phyloP scores from a whole-genome alignment of 768 basidiomycete genomes.

The Podaxis sp. region DNA sequence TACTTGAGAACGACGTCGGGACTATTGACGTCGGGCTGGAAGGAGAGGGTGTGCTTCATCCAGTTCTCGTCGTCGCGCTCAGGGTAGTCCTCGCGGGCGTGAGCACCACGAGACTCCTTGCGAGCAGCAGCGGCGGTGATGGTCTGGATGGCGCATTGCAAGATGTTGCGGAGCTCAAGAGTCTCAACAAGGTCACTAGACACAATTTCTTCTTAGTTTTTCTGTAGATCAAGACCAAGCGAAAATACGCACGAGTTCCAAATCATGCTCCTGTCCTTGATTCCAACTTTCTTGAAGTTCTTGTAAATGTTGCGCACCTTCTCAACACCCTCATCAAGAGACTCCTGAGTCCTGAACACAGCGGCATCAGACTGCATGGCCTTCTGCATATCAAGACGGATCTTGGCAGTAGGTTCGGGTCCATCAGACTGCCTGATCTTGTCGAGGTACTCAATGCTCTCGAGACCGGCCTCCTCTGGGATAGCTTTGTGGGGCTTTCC shows the following conservation, averaged over 20 bases:
- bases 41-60: constrained; percentile 97
- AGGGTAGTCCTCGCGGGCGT: constrained; percentile 97
- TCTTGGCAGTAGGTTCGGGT: constrained; percentile 81
- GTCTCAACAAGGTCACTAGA: constrained; percentile 93
- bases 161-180: constrained; percentile 92
- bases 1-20: constrained; percentile 91
- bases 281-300: constrained; percentile 86
- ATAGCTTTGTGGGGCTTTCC: constrained; percentile 91
- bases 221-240: neutral
- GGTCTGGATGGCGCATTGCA: constrained; percentile 95
- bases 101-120: constrained; percentile 97
- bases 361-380: constrained; percentile 98
- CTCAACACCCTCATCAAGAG: constrained; percentile 89
- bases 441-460: constrained; percentile 86
- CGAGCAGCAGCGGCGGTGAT: constrained; percentile 91
- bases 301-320: constrained; percentile 87
- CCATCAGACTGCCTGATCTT: constrained; percentile 80
- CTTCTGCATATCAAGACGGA: constrained; percentile 97
- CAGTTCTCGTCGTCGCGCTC: constrained; percentile 95
- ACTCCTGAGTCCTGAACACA: constrained; percentile 91
- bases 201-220: constrained; percentile 10
- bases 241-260: constrained; percentile 86
- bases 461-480: constrained; percentile 80
- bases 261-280: constrained; percentile 99
- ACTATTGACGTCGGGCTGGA: constrained; percentile 72